These are phyloP conservation scores for Leccinellum albellum DNA, from an alignment of 768 basidiomycete species.

Conservation along the genomic window DNA sequence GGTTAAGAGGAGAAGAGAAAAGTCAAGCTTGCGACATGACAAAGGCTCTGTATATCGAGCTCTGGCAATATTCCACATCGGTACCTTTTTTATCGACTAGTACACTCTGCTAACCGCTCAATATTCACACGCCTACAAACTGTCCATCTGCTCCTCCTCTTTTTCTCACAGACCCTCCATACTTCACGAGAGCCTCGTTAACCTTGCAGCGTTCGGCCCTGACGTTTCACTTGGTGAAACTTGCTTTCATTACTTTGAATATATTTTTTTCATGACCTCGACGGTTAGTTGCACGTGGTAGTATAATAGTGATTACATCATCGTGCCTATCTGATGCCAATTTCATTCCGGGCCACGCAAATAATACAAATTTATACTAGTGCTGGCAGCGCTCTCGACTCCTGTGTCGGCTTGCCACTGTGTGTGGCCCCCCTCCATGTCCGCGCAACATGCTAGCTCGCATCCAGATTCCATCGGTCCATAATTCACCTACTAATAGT, in stretches of 20 bases:
- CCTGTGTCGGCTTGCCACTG: background rate
- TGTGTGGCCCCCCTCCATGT: conserved; percentile 14
- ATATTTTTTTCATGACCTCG: conserved; percentile 9
- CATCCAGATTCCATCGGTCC: conserved; percentile 1
- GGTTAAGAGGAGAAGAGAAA: conserved; percentile 28
- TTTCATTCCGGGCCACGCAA: conserved; percentile 11
- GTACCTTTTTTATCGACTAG: conserved; percentile 33
- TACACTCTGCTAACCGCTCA: conserved; percentile 24
- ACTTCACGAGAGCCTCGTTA: background rate
- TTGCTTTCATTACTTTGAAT: too few relatives aligned
- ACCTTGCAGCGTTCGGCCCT: background rate
- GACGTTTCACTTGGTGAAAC: background rate
- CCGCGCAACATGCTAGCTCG: conserved; percentile 7
- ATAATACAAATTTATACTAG: too few relatives aligned
- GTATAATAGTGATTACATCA: conserved; percentile 26
- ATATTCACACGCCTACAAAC: conserved; percentile 27
- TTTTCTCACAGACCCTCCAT: background rate
- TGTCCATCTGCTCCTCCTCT: background rate
- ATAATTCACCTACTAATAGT: background rate
- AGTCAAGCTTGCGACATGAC: conserved; percentile 36
- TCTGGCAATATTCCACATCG: conserved; percentile 39
- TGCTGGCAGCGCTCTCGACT: too few relatives aligned
- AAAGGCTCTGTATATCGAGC: conserved; percentile 39
- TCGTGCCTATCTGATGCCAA: conserved; percentile 23
- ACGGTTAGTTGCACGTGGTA: conserved; percentile 17